phyloP scores from a whole-genome alignment of 2,329 filamentous ascomycete genomes.

The Cercospora citrullina region DNA sequence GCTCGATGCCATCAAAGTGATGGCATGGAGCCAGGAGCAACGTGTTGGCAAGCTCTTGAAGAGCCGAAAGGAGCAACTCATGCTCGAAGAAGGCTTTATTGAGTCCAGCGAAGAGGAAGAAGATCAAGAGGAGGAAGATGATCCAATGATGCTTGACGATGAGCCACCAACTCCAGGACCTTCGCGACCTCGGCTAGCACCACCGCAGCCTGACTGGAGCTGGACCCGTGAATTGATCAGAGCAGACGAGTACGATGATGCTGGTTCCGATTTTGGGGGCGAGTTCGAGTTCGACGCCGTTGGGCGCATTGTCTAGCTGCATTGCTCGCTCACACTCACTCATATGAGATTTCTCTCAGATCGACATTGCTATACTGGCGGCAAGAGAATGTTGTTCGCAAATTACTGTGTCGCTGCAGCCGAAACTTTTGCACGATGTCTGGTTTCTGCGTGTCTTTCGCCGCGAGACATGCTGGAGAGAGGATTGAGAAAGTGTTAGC shows the following conservation, averaged over 20 bases:
- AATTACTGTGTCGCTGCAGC: not conserved
- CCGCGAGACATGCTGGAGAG: too few relatives aligned
- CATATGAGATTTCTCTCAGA: not conserved
- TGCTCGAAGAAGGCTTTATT: too few relatives aligned
- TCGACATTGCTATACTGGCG: not conserved
- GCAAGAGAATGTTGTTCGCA: not conserved
- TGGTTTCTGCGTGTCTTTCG: too few relatives aligned
- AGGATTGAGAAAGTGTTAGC: not conserved
- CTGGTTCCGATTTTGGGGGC: too few relatives aligned
- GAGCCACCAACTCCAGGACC: too few relatives aligned
- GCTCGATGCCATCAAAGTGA: constrained; percentile 10
- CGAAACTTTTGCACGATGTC: not conserved
- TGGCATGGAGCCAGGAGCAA: not conserved
- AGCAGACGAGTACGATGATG: not conserved
- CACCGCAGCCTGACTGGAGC: too few relatives aligned
- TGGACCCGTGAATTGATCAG: too few relatives aligned
- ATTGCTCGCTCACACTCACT: not conserved
- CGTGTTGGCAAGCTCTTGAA: not conserved
- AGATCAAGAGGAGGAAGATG: too few relatives aligned
- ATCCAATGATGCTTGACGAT: too few relatives aligned
- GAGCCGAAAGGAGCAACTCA: too few relatives aligned
- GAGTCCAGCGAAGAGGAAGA: too few relatives aligned
- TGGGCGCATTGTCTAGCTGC: not conserved
- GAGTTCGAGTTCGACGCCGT: not conserved
- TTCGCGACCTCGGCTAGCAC: too few relatives aligned